Percentiles rank a stretch among this genome's conserved stretches.
Evolutionary conservation across 108 stramenopile species (phyloP).

Genomic region (Cyclotella cryptica): DNA sequence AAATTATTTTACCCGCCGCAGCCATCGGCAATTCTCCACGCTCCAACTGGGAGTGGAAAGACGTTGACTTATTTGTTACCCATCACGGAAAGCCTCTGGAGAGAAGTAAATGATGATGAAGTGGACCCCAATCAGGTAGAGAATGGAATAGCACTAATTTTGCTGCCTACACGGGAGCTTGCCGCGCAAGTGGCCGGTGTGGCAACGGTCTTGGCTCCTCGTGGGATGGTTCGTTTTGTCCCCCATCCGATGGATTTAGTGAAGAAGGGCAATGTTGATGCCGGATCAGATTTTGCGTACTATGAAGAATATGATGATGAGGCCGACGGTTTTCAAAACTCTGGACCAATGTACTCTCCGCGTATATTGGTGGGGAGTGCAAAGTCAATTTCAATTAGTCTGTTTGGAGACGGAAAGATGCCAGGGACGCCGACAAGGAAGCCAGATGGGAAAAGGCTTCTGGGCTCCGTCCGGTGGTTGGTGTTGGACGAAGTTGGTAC

Average conservation of each 20-base stretch:
- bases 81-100: constrained; percentile 86
- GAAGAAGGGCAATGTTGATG: constrained; percentile 45
- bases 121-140: constrained; percentile 42
- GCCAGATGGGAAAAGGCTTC: constrained; percentile 75
- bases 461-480: constrained; percentile 63
- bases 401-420: constrained; percentile 79
- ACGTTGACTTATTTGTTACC: constrained; percentile 86
- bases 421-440: constrained; percentile 83
- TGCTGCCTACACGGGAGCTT: constrained; percentile 94
- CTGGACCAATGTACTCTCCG: constrained; percentile 42
- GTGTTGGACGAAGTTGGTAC: constrained; percentile 85
- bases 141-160: constrained; percentile 66
- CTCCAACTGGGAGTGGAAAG: constrained; percentile 87
- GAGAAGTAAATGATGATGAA: constrained; percentile 31
- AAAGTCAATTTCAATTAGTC: constrained; percentile 70
- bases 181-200: constrained; percentile 93
- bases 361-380: constrained; percentile 84
- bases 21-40: constrained; percentile 74
- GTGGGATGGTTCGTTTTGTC: constrained; percentile 85
- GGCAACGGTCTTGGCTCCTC: constrained; percentile 82
- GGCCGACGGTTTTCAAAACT: constrained; percentile 14
- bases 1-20: constrained; percentile 55
- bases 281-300: constrained; percentile 54
- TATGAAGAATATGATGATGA: constrained; percentile 44
- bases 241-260: constrained; percentile 77